Base-by-base conservation (phyloP, 768 basidiomycete species). In the Leccinum disarticulatum region DNA sequence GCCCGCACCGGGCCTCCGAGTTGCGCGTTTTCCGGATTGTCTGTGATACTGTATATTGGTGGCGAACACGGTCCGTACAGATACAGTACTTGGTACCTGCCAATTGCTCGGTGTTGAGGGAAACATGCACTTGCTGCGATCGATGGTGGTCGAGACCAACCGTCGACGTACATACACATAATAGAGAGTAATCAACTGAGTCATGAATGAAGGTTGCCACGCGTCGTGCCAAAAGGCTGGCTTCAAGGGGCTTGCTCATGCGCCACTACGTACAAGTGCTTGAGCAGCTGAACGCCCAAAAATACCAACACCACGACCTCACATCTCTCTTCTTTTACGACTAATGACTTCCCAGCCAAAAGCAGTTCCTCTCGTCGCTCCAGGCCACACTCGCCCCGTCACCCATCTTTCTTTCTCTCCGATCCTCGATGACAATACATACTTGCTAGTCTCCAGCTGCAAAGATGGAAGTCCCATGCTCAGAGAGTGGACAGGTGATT, bases 381-480 rank as follows among this genome's bases (percentile, higher is more conserved):
- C 90, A 67, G 90, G 90, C 60, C 90, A 92, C 72, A 92, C 90
- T 36, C 83, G 90, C 70, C 90, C 90, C 60, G 92, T 98, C 67
- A 93, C 92, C 33, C 93, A 97, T 73, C 87, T 98, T 63, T 93
- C 93, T 57, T 98, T 97, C 79, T 95, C 94, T 25, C 78, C 86
- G 14, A 82, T 91, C 64, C 85, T 93, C 70, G 83, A 93, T 25
- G 95, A 98, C 75, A 84, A 85, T 63, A 85, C 87, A 48, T 98
- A 88, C 76, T 79, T 98, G 63, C 83, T 99, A 63, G 90, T 98
- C 69, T 98, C 95, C 58, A 91, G 91, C 67, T 98, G 97, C 81
- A 99, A 98, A 77, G 97, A 98, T 81, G 97, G 97, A 35, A 98
- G 94, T 68, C 95, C 94, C 49, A 95, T 96, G 93, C 79, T 97